phyloP scores from a whole-genome alignment of 768 basidiomycete species.

The Tylopilus plumbeoviolaceoides region DNA sequence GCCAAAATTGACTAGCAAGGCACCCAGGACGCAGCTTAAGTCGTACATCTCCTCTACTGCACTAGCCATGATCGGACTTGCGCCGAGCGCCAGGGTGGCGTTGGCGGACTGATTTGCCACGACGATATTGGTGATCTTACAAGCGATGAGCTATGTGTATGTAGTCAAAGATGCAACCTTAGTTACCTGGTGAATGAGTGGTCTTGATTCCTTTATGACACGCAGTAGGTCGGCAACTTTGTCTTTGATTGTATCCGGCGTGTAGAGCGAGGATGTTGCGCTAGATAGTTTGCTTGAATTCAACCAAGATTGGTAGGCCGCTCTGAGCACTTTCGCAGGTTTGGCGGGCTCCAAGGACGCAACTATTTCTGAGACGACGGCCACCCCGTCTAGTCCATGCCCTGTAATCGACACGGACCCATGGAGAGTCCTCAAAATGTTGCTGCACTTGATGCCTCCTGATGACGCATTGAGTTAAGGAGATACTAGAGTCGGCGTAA shows the following conservation, averaged over 20 bases:
- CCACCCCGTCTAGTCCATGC: conserved; percentile 71
- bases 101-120: conserved; percentile 90
- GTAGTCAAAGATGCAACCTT: not conserved
- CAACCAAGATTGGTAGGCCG: conserved; percentile 35
- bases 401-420: conserved; percentile 59
- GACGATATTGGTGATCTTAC: conserved; percentile 84
- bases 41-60: conserved; percentile 80
- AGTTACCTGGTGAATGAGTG: conserved; percentile 79
- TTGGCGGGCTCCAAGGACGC: conserved; percentile 52
- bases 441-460: conserved; percentile 86
- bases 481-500: not conserved
- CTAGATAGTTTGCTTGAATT: not conserved
- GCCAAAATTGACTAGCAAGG: conserved; percentile 84
- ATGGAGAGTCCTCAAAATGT: conserved; percentile 71
- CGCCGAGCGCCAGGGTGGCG: conserved; percentile 80
- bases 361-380: conserved; percentile 85
- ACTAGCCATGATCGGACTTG: conserved; percentile 93
- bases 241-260: conserved; percentile 36
- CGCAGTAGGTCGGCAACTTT: conserved; percentile 48
- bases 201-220: conserved; percentile 48
- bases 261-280: conserved; percentile 14
- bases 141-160: not conserved
- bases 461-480: not conserved
- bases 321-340: conserved; percentile 45
- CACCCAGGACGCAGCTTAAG: conserved; percentile 58